phyloP scores from a whole-genome alignment of 75 land plant genomes.

The Cupressus sempervirens region DNA sequence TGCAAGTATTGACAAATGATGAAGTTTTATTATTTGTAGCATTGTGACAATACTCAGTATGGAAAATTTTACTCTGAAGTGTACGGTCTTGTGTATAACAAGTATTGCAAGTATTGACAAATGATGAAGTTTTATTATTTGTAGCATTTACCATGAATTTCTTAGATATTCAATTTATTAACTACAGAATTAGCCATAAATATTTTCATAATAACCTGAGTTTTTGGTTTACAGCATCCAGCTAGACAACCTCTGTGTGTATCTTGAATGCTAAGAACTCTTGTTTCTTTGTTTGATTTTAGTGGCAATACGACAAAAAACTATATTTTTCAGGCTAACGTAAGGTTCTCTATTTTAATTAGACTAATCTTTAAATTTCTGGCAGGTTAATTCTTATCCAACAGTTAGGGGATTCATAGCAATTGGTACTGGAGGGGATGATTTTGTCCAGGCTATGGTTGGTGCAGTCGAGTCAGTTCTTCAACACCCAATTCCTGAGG shows the following conservation, averaged over 20 bases:
- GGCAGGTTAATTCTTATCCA: slow-evolving; percentile 90
- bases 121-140: neutral
- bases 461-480: slow-evolving; percentile 94
- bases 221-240: neutral
- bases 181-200: neutral
- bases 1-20: neutral
- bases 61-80: neutral
- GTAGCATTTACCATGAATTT: neutral
- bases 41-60: neutral
- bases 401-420: slow-evolving; percentile 88
- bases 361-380: neutral
- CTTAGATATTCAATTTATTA: neutral
- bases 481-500: slow-evolving; percentile 76
- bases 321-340: neutral
- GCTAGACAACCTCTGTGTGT: neutral
- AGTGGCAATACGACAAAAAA: neutral
- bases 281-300: neutral
- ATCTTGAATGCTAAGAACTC: neutral
- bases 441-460: slow-evolving; percentile 96
- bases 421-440: slow-evolving; percentile 96
- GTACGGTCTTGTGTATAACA: neutral
- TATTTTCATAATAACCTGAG: neutral
- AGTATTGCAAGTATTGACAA: neutral
- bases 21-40: no score
- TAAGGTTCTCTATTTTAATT: neutral